Base-by-base conservation (phyloP, 75 land plant species). In the Picea sitchensis region DNA sequence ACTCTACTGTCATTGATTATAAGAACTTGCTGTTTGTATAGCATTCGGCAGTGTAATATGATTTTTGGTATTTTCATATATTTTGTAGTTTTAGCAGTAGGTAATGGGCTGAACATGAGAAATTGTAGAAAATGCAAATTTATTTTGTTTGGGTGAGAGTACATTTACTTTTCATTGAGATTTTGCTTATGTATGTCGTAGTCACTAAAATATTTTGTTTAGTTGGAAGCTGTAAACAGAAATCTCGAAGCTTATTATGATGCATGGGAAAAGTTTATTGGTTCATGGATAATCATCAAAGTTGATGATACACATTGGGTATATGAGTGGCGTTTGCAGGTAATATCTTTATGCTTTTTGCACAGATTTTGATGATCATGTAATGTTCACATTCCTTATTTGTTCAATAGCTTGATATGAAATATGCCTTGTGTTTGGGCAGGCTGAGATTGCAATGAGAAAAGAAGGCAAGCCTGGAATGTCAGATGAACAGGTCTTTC, bases 381-480 rank as follows among this genome's bases (percentile, higher is more conserved):
- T 51, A 51, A 51, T 9, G 12, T 54, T 23, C 61, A 1, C 78
- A 30, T 14, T 14, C 4, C 17, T 30, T 0, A 17, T 58, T 32
- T 76, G 58, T 77, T 34, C 34, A 58, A 67, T 81, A 30, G 61
- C 26, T 59, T 71, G 54, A 13, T 6, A 14, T 71, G 54, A 41
- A 47, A 11, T 32, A 47, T 20, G 21, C 34, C 41, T 32, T 30
- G 0, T 77, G 11, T 58, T 44, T 74, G 63, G 76, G 79, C 88
- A 98, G 98, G 99, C 96, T 9, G 99, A 98, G 76, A 75, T 91
- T 59, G 93, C 91, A 61, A 95, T 93, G 99, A 93, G 90, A 68
- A 83, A 82, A 31, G 94, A 85, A 31, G 99, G 99, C 18, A 93
- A 93, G 78, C 91, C 94, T 63, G 96, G 98, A 59, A 98, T 98